These are phyloP conservation scores for Colletotrichum tofieldiae DNA, from an alignment of 2,329 filamentous ascomycete species.

Conservation along the genomic window DNA sequence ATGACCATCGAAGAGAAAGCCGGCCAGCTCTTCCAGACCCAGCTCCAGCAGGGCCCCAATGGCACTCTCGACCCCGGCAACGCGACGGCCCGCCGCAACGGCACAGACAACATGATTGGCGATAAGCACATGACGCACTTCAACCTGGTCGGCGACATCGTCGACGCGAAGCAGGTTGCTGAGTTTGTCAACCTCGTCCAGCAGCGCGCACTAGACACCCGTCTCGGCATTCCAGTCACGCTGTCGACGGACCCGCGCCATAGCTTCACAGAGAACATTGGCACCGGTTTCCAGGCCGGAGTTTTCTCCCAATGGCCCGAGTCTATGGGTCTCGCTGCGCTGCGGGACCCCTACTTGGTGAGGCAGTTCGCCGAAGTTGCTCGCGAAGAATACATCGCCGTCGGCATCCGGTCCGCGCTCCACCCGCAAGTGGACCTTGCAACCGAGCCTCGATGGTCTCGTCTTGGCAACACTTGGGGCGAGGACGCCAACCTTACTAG, in stretches of 20 bases:
- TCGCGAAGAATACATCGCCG: slow-evolving; percentile 61
- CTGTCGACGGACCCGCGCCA: slow-evolving; percentile 65
- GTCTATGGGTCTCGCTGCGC: slow-evolving; percentile 64
- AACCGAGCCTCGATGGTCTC: slow-evolving; percentile 67
- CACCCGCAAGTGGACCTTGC: slow-evolving; percentile 67
- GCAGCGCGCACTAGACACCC: slow-evolving; percentile 58
- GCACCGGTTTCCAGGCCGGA: slow-evolving; percentile 59
- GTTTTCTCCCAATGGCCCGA: slow-evolving; percentile 68
- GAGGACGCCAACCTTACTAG: slow-evolving; percentile 62
- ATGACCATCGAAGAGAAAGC: slow-evolving; percentile 66
- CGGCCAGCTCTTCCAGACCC: slow-evolving; percentile 63
- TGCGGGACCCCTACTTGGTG: slow-evolving; percentile 61
- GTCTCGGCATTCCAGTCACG: slow-evolving; percentile 65
- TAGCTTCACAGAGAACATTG: slow-evolving; percentile 60
- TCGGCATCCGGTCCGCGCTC: slow-evolving; percentile 61
- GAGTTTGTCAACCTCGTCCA: slow-evolving; percentile 61
- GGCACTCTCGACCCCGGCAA: slow-evolving; percentile 37
- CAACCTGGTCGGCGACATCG: slow-evolving; percentile 62
- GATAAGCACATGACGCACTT: slow-evolving; percentile 61
- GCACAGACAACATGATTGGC: slow-evolving; percentile 52
- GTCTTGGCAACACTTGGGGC: slow-evolving; percentile 62
- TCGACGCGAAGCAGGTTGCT: slow-evolving; percentile 53
- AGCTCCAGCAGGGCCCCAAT: slow-evolving; percentile 49
- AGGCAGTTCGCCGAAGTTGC: slow-evolving; percentile 64
- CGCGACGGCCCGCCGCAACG: slow-evolving; percentile 40